Evolutionary conservation across 768 basidiomycete species (phyloP), one percentile per base, ranked within the genome.

Genomic region (Gloeophyllum trabeum): DNA sequence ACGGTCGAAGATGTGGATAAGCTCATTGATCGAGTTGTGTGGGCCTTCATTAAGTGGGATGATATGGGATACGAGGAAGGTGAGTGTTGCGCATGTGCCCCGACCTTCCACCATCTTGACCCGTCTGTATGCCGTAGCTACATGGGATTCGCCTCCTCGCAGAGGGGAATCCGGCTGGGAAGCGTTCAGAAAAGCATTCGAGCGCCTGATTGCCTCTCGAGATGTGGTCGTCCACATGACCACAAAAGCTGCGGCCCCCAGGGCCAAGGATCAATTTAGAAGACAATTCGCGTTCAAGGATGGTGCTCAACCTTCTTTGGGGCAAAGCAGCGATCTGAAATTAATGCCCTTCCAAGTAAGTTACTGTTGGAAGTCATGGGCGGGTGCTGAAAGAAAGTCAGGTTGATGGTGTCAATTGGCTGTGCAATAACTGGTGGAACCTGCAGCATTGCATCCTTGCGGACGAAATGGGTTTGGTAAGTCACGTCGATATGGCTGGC

Each of bases 391-490:
- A n/a, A n/a, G n/a, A n/a, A 55, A 32, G 20, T 20, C 46, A 85
- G 81, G 70, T 83, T 5, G 80, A 85, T 22, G 86, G 85, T 24
- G 79, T 88, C 41, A 86, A 87, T 42, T 89, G 85, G 88, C 66
- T 90, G 36, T 80, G 74, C 49, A 75, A 81, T 49, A 89, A 91
- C 47, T 93, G 91, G 91, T 89, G 82, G 80, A 79, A 74, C 48
- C 71, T 67, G 34, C 89, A 89, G 47, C 76, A 78, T 34, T 89
- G 82, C 47, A 93, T 93, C 48, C 72, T 98, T 18, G 94, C 96
- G 2, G 96, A 99, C 56, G 96, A 98, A 60, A 98, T 99, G 96
- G 92, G 92, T 45, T 62, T 92, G 56, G 90, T 88, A 58, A 40
- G 67, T 55, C 20, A 14, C 40, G n/a, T n/a, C 20, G 18, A 24